phyloP scores from a whole-genome alignment of 2,329 filamentous ascomycete species.

The Ceratocystis variospora region DNA sequence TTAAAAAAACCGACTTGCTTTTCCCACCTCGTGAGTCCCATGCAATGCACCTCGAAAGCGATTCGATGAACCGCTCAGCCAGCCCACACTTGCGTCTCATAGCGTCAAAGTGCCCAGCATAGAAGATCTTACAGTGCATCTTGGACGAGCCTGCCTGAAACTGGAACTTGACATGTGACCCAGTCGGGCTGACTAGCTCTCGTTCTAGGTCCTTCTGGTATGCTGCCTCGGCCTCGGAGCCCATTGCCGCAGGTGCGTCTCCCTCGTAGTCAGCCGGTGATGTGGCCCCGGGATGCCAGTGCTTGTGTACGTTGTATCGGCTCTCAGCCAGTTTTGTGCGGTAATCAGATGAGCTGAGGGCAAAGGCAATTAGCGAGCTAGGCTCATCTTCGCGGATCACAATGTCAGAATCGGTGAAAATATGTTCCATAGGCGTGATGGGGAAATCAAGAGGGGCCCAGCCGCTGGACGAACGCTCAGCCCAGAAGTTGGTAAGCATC shows the following conservation, averaged over 20 bases:
- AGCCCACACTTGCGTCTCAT: constrained; percentile 85
- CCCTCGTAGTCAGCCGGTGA: constrained; percentile 14
- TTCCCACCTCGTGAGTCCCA: constrained; percentile 98
- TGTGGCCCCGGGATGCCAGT: background rate
- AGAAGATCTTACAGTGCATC: constrained; percentile 97
- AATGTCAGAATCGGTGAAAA: constrained; percentile 92
- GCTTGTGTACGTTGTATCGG: constrained; percentile 21
- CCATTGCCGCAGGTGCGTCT: constrained; percentile 14
- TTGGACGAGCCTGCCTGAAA: constrained; percentile 88
- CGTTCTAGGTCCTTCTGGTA: constrained; percentile 64
- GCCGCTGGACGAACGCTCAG: constrained; percentile 86
- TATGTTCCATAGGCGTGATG: constrained; percentile 73
- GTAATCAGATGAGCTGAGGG: constrained; percentile 78
- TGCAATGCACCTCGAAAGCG: constrained; percentile 84
- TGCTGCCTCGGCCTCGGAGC: constrained; percentile 26
- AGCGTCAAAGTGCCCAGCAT: constrained; percentile 94
- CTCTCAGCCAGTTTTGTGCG: constrained; percentile 61
- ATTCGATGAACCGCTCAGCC: constrained; percentile 86
- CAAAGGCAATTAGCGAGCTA: constrained; percentile 88
- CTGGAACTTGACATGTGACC: constrained; percentile 90
- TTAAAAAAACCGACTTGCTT: constrained; percentile 92
- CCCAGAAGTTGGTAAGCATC: constrained; percentile 95
- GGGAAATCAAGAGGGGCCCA: constrained; percentile 92
- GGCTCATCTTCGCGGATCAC: constrained; percentile 96
- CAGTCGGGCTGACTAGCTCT: constrained; percentile 68